Conservation (phyloP, 1,284 basidiomycete species). For the Ceratobasidium sp. region DNA sequence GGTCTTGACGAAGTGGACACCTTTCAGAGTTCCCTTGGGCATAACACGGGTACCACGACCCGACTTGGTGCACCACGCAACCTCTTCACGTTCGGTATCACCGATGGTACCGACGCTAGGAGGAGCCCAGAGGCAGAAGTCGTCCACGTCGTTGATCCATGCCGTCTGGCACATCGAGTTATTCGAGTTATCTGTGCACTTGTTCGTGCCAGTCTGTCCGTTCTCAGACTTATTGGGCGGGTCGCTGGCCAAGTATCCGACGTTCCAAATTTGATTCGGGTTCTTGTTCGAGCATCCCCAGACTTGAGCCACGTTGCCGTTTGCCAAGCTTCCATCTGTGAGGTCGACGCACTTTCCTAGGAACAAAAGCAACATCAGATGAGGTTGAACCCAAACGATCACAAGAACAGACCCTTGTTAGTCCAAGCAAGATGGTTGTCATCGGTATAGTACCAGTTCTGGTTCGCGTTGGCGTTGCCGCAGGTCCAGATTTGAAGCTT, state of each 20-base stretch:
- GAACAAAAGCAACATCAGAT: not conserved
- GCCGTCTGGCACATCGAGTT: constrained; percentile 69
- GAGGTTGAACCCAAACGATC: constrained; percentile 50
- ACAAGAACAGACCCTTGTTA: not conserved
- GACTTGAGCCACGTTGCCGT: constrained; percentile 23
- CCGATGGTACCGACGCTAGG: constrained; percentile 57
- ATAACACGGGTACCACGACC: constrained; percentile 77
- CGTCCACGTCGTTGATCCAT: constrained; percentile 67
- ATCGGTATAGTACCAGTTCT: constrained; percentile 24
- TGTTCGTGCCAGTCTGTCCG: constrained; percentile 70
- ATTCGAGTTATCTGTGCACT: constrained; percentile 62
- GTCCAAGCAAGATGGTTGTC: constrained; percentile 47
- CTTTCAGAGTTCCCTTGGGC: constrained; percentile 73
- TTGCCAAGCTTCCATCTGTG: constrained; percentile 6
- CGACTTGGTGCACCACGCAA: constrained; percentile 71
- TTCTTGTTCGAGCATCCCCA: constrained; percentile 46
- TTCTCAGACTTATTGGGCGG: constrained; percentile 59
- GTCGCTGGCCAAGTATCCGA: constrained; percentile 51
- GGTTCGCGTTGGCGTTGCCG: constrained; percentile 52
- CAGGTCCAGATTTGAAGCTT: constrained; percentile 57
- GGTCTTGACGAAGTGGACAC: constrained; percentile 74
- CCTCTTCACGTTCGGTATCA: constrained; percentile 68
- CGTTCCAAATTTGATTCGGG: constrained; percentile 33
- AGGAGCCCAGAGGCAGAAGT: constrained; percentile 67
- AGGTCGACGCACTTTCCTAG: constrained; percentile 31